Evolutionary conservation across 2,329 filamentous ascomycete species (phyloP).

Genomic region (Colletotrichum graminicola): DNA sequence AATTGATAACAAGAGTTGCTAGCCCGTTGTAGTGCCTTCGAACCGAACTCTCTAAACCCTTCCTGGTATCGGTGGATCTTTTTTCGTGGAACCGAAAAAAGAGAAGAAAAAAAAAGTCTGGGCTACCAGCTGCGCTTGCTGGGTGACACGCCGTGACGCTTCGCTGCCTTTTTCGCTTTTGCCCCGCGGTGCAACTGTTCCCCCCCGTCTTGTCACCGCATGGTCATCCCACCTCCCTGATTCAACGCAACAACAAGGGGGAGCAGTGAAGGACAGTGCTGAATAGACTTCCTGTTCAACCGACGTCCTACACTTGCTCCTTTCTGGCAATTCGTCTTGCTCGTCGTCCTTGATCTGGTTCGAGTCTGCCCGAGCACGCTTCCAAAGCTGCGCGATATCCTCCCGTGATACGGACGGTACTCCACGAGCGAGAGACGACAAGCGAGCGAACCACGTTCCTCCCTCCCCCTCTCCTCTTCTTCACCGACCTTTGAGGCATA

Average conservation of each 20-base stretch:
- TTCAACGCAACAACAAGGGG: constrained; percentile 39
- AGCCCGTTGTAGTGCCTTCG: neutral
- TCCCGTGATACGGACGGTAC: constrained; percentile 9
- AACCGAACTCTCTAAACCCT: constrained; percentile 14
- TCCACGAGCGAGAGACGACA: neutral
- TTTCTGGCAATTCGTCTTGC: constrained; percentile 20
- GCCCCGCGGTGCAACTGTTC: constrained; percentile 33
- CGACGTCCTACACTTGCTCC: constrained; percentile 40
- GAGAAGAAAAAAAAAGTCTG: neutral
- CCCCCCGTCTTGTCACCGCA: neutral
- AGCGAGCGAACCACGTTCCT: constrained; percentile 10
- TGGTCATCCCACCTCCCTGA: constrained; percentile 39
- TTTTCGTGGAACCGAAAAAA: constrained; percentile 3
- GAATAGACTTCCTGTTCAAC: constrained; percentile 42
- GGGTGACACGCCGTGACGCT: constrained; percentile 23
- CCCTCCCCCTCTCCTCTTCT: neutral
- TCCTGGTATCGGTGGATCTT: constrained; percentile 38
- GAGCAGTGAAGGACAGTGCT: constrained; percentile 43
- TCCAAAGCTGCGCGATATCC: constrained; percentile 24
- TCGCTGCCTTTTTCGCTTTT: constrained; percentile 27
- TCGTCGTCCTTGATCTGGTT: constrained; percentile 13
- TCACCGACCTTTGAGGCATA: constrained; percentile 27
- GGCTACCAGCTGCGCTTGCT: constrained; percentile 9
- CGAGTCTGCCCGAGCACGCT: constrained; percentile 19
- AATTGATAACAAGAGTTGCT: neutral